phyloP scores from a whole-genome alignment of 1,139 yeast genomes.

The Blastobotrys arbuscula region DNA sequence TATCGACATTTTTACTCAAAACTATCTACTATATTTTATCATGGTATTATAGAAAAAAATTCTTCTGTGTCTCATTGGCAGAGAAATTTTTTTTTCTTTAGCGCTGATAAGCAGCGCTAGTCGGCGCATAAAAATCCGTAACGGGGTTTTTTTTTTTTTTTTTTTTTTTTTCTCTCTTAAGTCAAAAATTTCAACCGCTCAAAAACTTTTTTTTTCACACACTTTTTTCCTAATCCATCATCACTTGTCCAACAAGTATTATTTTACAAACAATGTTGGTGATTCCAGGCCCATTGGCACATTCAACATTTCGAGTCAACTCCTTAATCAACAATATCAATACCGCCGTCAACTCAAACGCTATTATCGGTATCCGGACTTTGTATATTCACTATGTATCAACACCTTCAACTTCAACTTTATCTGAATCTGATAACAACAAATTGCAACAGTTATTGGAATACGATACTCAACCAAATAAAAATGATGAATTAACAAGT shows the following conservation, averaged over 20 bases:
- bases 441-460: slow-evolving; percentile 56
- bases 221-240: too few species aligned
- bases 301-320: slow-evolving; percentile 78
- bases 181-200: not conserved
- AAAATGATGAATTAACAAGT: slow-evolving; percentile 44
- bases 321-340: slow-evolving; percentile 69
- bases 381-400: slow-evolving; percentile 80
- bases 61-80: not conserved
- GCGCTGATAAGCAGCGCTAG: not conserved
- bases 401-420: slow-evolving; percentile 39
- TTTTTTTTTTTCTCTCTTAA: not conserved
- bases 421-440: slow-evolving; percentile 29
- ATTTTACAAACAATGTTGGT: slow-evolving; percentile 42
- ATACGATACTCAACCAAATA: slow-evolving; percentile 66
- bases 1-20: too few species aligned
- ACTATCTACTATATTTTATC: too few species aligned
- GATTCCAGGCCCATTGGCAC: slow-evolving; percentile 86
- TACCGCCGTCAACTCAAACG: slow-evolving; percentile 56
- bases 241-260: not conserved
- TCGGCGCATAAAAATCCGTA: not conserved
- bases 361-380: slow-evolving; percentile 65
- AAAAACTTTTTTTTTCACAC: not conserved
- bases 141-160: too few species aligned
- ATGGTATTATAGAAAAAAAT: too few species aligned
- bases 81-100: not conserved